Evolutionary conservation across 1,284 basidiomycete genomes (phyloP).

Genomic region (Ustilago esculenta): DNA sequence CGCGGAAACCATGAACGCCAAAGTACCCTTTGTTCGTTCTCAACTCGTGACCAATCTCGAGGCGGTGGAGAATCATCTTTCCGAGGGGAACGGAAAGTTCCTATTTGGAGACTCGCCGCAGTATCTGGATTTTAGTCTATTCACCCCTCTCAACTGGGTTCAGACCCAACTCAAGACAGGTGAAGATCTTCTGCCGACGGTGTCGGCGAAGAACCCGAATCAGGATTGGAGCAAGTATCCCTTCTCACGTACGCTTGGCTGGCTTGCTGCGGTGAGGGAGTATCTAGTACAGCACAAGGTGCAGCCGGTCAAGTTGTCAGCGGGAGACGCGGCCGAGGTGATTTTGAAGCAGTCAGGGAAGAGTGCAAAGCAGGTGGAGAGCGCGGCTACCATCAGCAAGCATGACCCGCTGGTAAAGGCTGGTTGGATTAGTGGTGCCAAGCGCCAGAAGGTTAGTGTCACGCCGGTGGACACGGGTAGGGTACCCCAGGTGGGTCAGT

Average conservation of each 20-base stretch:
- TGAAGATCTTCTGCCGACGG: slow-evolving; percentile 29
- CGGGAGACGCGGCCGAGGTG: slow-evolving; percentile 24
- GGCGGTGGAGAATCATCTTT: slow-evolving; percentile 29
- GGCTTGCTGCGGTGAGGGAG: slow-evolving; percentile 22
- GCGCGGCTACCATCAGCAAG: slow-evolving; percentile 4
- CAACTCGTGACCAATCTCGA: slow-evolving; percentile 29
- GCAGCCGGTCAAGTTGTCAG: slow-evolving; percentile 18
- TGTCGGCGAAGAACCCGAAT: slow-evolving; percentile 8
- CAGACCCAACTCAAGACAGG: slow-evolving; percentile 40
- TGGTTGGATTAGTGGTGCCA: slow-evolving; percentile 36
- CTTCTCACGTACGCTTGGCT: slow-evolving; percentile 26
- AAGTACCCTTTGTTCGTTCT: slow-evolving; percentile 21
- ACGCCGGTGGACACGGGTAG: slow-evolving; percentile 41
- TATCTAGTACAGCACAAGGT: slow-evolving; percentile 20
- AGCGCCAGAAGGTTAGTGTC: slow-evolving; percentile 35
- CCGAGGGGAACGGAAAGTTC: slow-evolving; percentile 3
- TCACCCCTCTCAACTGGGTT: slow-evolving; percentile 40
- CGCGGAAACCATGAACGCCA: slow-evolving; percentile 18
- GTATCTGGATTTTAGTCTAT: slow-evolving; percentile 41
- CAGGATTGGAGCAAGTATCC: slow-evolving; percentile 28
- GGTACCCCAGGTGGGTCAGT: slow-evolving; percentile 35
- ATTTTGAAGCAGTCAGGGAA: slow-evolving; percentile 16
- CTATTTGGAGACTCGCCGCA: slow-evolving; percentile 22
- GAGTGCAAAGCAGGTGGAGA: neutral
- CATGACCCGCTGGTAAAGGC: slow-evolving; percentile 40